phyloP scores from a whole-genome alignment of 768 basidiomycete genomes.

The Ramaria sp. region DNA sequence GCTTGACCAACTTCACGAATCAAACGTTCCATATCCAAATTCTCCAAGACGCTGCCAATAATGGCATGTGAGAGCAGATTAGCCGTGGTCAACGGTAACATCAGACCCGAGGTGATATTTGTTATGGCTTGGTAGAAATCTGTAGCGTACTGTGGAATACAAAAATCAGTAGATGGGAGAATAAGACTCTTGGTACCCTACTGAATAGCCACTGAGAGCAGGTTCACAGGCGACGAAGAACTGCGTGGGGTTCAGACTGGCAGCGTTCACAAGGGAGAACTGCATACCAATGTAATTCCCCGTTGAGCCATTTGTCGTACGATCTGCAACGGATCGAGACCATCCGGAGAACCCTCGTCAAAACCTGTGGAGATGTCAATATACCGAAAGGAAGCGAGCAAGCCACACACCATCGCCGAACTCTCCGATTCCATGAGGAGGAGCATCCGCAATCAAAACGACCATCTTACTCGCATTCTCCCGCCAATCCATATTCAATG shows the following conservation, averaged over 20 bases:
- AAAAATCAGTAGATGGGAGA: background rate
- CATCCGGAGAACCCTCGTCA: slow-evolving; percentile 90
- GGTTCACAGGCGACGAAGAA: slow-evolving; percentile 99
- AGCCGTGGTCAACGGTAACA: slow-evolving; percentile 93
- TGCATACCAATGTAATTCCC: slow-evolving; percentile 80
- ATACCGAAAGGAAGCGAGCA: background rate
- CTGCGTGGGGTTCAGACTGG: slow-evolving; percentile 29
- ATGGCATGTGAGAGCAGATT: slow-evolving; percentile 92
- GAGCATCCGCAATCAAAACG: slow-evolving; percentile 94
- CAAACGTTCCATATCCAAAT: slow-evolving; percentile 95
- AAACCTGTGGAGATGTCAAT: slow-evolving; percentile 47
- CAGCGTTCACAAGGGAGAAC: background rate
- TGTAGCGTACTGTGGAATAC: slow-evolving; percentile 59
- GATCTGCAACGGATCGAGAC: slow-evolving; percentile 79
- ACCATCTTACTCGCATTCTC: slow-evolving; percentile 86
- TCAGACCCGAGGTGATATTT: slow-evolving; percentile 86
- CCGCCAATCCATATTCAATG: slow-evolving; percentile 86
- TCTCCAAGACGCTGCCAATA: slow-evolving; percentile 92
- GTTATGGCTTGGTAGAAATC: slow-evolving; percentile 94
- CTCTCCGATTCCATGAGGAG: slow-evolving; percentile 95
- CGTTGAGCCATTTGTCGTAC: slow-evolving; percentile 82
- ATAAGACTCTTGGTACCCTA: slow-evolving; percentile 25
- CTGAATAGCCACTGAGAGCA: slow-evolving; percentile 84
- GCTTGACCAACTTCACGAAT: slow-evolving; percentile 91
- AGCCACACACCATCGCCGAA: slow-evolving; percentile 76